Evolutionary conservation across 768 basidiomycete species (phyloP).

Genomic region (Coprinellus aureogranulatus): DNA sequence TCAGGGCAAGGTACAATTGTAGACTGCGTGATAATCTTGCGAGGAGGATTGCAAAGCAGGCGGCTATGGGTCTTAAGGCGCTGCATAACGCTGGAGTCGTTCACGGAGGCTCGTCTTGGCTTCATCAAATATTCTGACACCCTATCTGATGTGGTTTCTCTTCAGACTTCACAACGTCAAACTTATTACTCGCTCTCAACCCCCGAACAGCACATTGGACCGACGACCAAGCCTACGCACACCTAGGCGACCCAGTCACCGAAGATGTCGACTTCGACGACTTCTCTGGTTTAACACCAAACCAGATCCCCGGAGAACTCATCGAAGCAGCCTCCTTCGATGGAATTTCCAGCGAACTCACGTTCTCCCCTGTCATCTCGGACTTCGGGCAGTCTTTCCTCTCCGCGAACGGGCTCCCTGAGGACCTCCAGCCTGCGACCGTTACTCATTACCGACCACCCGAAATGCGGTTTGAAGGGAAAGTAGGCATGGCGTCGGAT

Average conservation of each 20-base stretch:
- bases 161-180: conserved; percentile 39
- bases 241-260: conserved; percentile 30
- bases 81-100: conserved; percentile 34
- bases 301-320: conserved; percentile 28
- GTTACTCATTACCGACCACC: conserved; percentile 32
- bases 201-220: conserved; percentile 27
- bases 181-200: conserved; percentile 33
- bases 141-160: background rate
- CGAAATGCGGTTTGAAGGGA: conserved; percentile 33
- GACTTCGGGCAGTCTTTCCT: conserved; percentile 38
- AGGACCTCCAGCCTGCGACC: conserved; percentile 30
- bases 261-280: conserved; percentile 23
- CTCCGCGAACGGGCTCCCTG: conserved; percentile 19
- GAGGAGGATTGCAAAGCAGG: conserved; percentile 33
- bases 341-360: conserved; percentile 16
- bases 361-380: conserved; percentile 29
- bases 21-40: conserved; percentile 32
- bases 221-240: conserved; percentile 28
- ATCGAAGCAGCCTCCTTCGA: conserved; percentile 23
- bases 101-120: conserved; percentile 32
- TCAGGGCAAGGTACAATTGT: conserved; percentile 26
- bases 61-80: conserved; percentile 20
- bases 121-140: background rate
- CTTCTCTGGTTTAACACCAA: conserved; percentile 17
- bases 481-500: conserved; percentile 27